Evolutionary conservation across 2,329 filamentous ascomycete species (phyloP).

Genomic region (Penicillium concentricum): DNA sequence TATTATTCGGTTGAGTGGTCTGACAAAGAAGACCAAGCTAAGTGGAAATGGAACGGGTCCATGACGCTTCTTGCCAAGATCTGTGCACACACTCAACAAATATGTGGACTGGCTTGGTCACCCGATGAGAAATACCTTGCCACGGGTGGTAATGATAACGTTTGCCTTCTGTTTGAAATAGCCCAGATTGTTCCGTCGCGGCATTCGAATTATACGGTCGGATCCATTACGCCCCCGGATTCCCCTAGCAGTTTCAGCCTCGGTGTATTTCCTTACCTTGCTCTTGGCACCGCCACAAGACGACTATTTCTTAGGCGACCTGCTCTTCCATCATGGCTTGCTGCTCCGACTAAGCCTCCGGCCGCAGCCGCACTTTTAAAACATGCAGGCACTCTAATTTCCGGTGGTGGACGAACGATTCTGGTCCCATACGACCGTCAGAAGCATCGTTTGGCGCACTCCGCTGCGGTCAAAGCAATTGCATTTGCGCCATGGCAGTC

Average conservation of each 20-base stretch:
- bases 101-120: conserved; percentile 92
- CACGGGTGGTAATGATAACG: conserved; percentile 89
- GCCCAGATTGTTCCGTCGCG: conserved; percentile 50
- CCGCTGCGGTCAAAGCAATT: conserved; percentile 91
- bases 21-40: conserved; percentile 55
- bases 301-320: conserved; percentile 24
- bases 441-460: conserved; percentile 73
- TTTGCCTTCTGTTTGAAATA: conserved; percentile 76
- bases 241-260: conserved; percentile 14
- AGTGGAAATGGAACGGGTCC: conserved; percentile 73
- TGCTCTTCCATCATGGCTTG: conserved; percentile 29
- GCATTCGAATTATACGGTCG: conserved; percentile 10
- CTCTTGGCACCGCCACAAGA: conserved; percentile 18
- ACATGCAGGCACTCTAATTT: conserved; percentile 29
- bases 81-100: conserved; percentile 77
- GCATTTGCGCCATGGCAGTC: conserved; percentile 95
- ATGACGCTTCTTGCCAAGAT: conserved; percentile 77
- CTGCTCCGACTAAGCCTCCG: conserved; percentile 17
- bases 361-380: conserved; percentile 23
- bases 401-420: conserved; percentile 41
- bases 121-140: conserved; percentile 73
- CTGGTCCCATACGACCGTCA: conserved; percentile 57
- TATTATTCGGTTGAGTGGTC: conserved; percentile 90
- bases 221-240: conserved; percentile 8
- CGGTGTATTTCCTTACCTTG: conserved; percentile 23